These are phyloP conservation scores for Ophiocordyceps unilateralis DNA, from an alignment of 2,329 filamentous ascomycete species.

Conservation along the genomic window DNA sequence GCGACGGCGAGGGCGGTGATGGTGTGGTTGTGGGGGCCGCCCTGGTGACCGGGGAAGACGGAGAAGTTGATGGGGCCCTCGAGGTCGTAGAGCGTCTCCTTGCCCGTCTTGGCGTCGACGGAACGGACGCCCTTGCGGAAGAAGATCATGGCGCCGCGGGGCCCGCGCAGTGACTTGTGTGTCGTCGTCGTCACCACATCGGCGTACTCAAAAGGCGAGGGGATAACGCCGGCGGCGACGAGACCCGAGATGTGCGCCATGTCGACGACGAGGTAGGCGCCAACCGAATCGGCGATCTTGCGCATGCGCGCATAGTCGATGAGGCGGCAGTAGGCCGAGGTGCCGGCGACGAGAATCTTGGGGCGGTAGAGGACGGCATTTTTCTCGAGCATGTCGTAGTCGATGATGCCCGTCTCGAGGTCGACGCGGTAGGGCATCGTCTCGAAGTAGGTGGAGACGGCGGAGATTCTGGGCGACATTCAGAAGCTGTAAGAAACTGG, in stretches of 20 bases:
- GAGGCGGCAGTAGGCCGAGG: conserved; percentile 92
- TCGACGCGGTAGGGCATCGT: conserved; percentile 92
- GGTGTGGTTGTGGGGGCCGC: conserved; percentile 98
- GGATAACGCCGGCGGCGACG: conserved; percentile 82
- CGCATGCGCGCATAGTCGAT: conserved; percentile 97
- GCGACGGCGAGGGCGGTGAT: conserved; percentile 94
- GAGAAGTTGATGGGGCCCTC: conserved; percentile 97
- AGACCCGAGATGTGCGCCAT: conserved; percentile 99
- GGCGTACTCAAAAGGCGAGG: conserved; percentile 79
- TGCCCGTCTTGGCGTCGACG: conserved; percentile 77
- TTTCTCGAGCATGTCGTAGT: conserved; percentile 87
- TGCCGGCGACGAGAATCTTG: conserved; percentile 91
- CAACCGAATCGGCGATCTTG: conserved; percentile 82
- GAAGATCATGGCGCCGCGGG: conserved; percentile 99
- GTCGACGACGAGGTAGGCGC: conserved; percentile 88
- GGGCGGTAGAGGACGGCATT: conserved; percentile 84
- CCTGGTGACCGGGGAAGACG: conserved; percentile 97
- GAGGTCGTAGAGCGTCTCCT: conserved; percentile 80
- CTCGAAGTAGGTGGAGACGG: conserved; percentile 97
- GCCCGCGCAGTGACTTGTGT: conserved; percentile 95
- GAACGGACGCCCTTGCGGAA: conserved; percentile 93
- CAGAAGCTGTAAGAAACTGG: not conserved
- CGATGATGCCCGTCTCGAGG: conserved; percentile 83
- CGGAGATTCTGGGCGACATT: conserved; percentile 51
- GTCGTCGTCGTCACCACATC: conserved; percentile 98